phyloP scores from a whole-genome alignment of 1,284 basidiomycete species.

The Austroboletus niveus region DNA sequence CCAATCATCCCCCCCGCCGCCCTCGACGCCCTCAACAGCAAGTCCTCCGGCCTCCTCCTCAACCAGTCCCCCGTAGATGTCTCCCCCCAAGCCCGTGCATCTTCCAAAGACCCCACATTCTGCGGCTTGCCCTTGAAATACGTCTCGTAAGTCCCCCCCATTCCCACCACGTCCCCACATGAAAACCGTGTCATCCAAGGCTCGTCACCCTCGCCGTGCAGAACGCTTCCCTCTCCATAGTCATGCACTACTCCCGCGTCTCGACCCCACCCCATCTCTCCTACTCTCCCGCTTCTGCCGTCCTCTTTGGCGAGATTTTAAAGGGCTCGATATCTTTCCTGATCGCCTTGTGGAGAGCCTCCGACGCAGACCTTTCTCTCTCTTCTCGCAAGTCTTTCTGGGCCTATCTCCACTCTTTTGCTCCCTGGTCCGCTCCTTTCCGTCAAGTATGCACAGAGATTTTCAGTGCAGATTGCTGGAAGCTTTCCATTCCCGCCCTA shows the following conservation, averaged over 20 bases:
- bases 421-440: conserved; percentile 47
- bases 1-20: conserved; percentile 38
- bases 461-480: conserved; percentile 91
- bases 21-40: conserved; percentile 29
- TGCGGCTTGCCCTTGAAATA: conserved; percentile 62
- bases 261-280: conserved; percentile 70
- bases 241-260: conserved; percentile 95
- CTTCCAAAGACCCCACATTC: conserved; percentile 38
- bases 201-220: conserved; percentile 93
- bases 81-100: conserved; percentile 19
- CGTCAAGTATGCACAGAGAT: conserved; percentile 53
- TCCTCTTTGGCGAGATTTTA: conserved; percentile 90
- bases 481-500: conserved; percentile 93
- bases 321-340: conserved; percentile 89
- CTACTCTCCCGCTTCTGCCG: conserved; percentile 92
- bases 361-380: conserved; percentile 38
- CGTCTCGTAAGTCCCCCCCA: conserved; percentile 48
- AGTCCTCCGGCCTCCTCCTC: conserved; percentile 32
- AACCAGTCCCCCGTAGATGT: conserved; percentile 34
- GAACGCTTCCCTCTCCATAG: conserved; percentile 92
- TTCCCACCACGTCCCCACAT: not conserved
- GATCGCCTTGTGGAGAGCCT: conserved; percentile 57
- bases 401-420: conserved; percentile 34
- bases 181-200: conserved; percentile 39
- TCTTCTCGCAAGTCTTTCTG: conserved; percentile 49